phyloP scores from a whole-genome alignment of 345 rosid genomes.

The Stellera chamaejasme region DNA sequence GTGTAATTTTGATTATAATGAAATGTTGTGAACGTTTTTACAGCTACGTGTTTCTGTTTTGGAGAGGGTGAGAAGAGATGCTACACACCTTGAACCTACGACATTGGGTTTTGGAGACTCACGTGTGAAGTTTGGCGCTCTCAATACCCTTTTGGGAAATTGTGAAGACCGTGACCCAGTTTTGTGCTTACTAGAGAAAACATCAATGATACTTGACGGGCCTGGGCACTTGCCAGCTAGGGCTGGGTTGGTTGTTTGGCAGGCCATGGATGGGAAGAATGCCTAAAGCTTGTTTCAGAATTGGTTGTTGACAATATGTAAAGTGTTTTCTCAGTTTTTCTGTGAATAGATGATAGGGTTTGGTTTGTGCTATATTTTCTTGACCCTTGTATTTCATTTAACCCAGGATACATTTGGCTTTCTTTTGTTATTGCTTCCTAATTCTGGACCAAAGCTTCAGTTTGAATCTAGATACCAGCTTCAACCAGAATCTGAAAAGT shows the following conservation, averaged over 20 bases:
- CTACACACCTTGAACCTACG: too few species aligned
- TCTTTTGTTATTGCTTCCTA: constrained; percentile 15
- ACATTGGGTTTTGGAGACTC: too few species aligned
- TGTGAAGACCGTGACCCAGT: constrained; percentile 7
- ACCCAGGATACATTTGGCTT: constrained; percentile 18
- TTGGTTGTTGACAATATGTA: constrained; percentile 21
- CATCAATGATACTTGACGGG: constrained; percentile 18
- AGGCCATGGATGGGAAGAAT: constrained; percentile 14
- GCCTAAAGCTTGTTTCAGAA: constrained; percentile 14
- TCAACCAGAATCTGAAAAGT: constrained; percentile 21
- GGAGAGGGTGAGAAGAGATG: constrained; percentile 3
- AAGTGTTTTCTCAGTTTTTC: constrained; percentile 20
- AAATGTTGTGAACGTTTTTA: background rate
- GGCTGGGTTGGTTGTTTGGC: constrained; percentile 10
- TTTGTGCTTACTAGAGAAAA: constrained; percentile 18
- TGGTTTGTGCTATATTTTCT: constrained; percentile 13
- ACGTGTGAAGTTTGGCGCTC: constrained; percentile 15
- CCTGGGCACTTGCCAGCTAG: constrained; percentile 10
- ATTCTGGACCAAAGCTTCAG: constrained; percentile 18
- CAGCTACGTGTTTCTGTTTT: constrained; percentile 5
- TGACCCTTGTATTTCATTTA: constrained; percentile 20
- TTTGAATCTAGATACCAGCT: constrained; percentile 29
- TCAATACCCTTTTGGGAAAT: constrained; percentile 9
- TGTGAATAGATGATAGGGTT: constrained; percentile 20
- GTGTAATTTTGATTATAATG: background rate